Evolutionary conservation across 2,329 filamentous ascomycete species (phyloP).

Genomic region (Leptographium procerum): DNA sequence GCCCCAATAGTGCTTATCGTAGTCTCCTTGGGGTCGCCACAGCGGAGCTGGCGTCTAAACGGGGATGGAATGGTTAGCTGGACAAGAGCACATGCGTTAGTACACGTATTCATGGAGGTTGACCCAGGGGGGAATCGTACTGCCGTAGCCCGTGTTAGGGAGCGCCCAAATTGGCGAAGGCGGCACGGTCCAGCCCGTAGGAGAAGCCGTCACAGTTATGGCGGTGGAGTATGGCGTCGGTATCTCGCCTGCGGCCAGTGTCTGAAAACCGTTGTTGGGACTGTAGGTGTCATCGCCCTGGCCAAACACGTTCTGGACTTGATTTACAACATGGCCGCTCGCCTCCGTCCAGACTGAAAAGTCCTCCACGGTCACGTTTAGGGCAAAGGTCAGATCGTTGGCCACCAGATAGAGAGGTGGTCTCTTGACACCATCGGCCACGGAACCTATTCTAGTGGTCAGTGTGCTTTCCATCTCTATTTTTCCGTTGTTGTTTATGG

Average conservation of each 20-base stretch:
- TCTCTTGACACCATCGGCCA: too few species aligned
- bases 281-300: slow-evolving; percentile 18
- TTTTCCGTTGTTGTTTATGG: neutral
- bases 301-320: slow-evolving; percentile 24
- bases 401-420: too few species aligned
- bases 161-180: slow-evolving; percentile 20
- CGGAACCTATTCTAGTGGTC: too few species aligned
- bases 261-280: slow-evolving; percentile 10
- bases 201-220: slow-evolving; percentile 20
- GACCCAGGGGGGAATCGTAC: slow-evolving; percentile 5
- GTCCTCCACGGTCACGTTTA: slow-evolving; percentile 21
- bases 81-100: neutral
- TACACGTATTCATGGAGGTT: neutral
- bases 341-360: slow-evolving; percentile 23
- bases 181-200: slow-evolving; percentile 17
- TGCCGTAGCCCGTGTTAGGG: slow-evolving; percentile 21
- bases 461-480: too few species aligned
- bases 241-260: slow-evolving; percentile 5
- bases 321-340: slow-evolving; percentile 16
- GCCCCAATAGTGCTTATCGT: slow-evolving; percentile 21
- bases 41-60: slow-evolving; percentile 21
- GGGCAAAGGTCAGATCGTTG: slow-evolving; percentile 19
- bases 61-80: slow-evolving; percentile 18
- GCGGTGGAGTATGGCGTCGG: slow-evolving; percentile 18
- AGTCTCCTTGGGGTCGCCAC: slow-evolving; percentile 20